Conservation (phyloP, 148 eudicot species). For the Hydrangea macrophylla region DNA sequence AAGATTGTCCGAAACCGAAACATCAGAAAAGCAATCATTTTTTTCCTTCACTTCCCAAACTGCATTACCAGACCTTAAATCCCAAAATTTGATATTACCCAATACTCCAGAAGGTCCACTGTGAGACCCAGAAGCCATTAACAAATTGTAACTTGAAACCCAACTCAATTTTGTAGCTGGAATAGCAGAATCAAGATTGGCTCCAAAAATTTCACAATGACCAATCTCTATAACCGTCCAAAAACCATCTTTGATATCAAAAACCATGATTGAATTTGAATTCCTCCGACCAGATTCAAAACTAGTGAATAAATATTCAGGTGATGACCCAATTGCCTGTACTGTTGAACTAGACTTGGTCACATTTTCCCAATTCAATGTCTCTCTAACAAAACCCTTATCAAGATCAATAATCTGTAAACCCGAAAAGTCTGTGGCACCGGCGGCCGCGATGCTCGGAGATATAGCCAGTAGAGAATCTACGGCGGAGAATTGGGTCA, state of each 20-base stretch:
- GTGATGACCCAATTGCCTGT: conserved; percentile 68
- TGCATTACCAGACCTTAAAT: conserved; percentile 67
- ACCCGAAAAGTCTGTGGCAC: conserved; percentile 90
- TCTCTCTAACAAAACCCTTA: conserved; percentile 56
- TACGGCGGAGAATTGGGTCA: conserved; percentile 67
- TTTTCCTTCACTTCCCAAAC: conserved; percentile 78
- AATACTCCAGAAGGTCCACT: conserved; percentile 83
- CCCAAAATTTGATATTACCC: conserved; percentile 84
- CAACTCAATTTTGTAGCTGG: conserved; percentile 83
- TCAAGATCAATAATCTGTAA: conserved; percentile 71
- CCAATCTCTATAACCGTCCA: conserved; percentile 64
- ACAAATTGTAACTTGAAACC: conserved; percentile 58
- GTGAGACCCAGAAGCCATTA: conserved; percentile 92
- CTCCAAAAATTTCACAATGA: conserved; percentile 77
- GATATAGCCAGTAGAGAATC: conserved; percentile 71
- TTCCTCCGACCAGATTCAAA: conserved; percentile 82
- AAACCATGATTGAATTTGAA: conserved; percentile 78
- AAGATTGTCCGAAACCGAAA: conserved; percentile 47
- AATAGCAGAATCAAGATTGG: conserved; percentile 73
- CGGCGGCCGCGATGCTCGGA: conserved; percentile 54
- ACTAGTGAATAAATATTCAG: conserved; percentile 63
- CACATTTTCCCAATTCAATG: conserved; percentile 73
- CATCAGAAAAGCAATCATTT: conserved; percentile 82
- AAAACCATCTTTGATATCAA: conserved; percentile 55
- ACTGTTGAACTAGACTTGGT: conserved; percentile 90